A percentile compares a stretch with the other conserved stretches of the same genome.
Evolutionary conservation across 768 basidiomycete species (phyloP).

Genomic region (Boletus rex-veris): DNA sequence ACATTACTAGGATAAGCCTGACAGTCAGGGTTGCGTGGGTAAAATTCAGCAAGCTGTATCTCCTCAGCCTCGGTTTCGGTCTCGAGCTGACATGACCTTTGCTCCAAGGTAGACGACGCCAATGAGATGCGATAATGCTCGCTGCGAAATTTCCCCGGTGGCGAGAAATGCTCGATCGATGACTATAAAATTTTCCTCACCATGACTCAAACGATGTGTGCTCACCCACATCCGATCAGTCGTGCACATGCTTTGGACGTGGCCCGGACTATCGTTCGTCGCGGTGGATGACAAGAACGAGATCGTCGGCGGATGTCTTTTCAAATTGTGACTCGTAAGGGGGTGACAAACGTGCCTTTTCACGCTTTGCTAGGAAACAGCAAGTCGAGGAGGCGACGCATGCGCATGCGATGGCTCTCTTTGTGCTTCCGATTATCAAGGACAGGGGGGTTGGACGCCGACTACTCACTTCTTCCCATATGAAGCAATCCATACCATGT

Average conservation of each 20-base stretch:
- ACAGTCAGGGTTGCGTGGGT: conserved; percentile 2
- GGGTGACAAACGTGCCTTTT: background rate
- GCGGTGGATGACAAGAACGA: background rate
- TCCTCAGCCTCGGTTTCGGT: no score
- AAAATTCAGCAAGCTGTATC: background rate
- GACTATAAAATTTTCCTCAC: background rate
- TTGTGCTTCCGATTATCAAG: conserved; percentile 6
- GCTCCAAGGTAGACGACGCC: background rate
- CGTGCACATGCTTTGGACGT: background rate
- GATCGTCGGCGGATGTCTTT: conserved; percentile 7
- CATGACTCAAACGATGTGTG: no score
- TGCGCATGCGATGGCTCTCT: conserved; percentile 4
- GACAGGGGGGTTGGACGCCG: conserved; percentile 1
- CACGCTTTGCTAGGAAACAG: conserved; percentile 5
- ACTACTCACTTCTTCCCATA: conserved; percentile 5
- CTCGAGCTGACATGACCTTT: background rate
- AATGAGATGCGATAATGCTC: conserved; percentile 5
- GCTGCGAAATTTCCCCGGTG: background rate
- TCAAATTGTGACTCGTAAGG: conserved; percentile 4
- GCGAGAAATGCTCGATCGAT: background rate
- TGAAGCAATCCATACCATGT: background rate
- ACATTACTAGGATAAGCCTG: background rate
- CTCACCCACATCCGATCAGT: background rate
- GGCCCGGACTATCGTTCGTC: conserved; percentile 2
- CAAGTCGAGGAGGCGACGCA: background rate